Base-by-base conservation (phyloP, 2,329 filamentous ascomycete species). In the Pyrenophora teres region DNA sequence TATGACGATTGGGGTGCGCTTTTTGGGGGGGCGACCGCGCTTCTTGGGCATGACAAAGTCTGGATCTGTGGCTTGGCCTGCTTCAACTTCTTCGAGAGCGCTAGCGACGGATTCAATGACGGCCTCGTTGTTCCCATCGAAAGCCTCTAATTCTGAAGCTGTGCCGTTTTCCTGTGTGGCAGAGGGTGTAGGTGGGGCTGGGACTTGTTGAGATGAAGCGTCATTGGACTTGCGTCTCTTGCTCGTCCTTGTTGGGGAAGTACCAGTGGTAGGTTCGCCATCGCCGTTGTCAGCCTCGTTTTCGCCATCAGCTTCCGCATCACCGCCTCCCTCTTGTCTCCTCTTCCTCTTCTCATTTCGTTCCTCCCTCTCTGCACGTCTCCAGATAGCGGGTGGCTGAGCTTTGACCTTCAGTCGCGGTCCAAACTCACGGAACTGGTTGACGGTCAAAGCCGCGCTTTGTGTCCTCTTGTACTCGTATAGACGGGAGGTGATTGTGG, bases 401-500 rank as follows among this genome's bases (percentile, higher is more conserved):
- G 62, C 65, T 19, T 83, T 77, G 19, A 87, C 86, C 63, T 92
- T 89, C 16, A 92, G 73, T 13, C 65, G 64, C 54, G 89, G 87
- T 51, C 87, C 87, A 43, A 84, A 80, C 56, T 85, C 83, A 40
- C 89, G 80, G 65, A 96, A 96, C 64, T 97, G 88, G 56, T 92
- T 88, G 16, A 99, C 89, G 0, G 91, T 94, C 74, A 97, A 82
- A 43, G 85, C 84, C 59, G 91, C 91, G 54, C 88, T 92, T 57
- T 90, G 88, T 0, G 93, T 96, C 27, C 87, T 83, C 58, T 90
- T 91, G 76, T 97, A 99, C 69, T 99, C 94, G 60, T 92, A 87
- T 8, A 99, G 78, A 56, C 94, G 91, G 70, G 93, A 90, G 67
- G 92, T 89, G 54, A 99, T 91, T 6, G 94, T 99, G 55, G 91